Percentiles rank a stretch among this genome's conserved stretches.
Evolutionary conservation across 2,329 filamentous ascomycete genomes (phyloP).

Genomic region (Grosmannia penicillata): DNA sequence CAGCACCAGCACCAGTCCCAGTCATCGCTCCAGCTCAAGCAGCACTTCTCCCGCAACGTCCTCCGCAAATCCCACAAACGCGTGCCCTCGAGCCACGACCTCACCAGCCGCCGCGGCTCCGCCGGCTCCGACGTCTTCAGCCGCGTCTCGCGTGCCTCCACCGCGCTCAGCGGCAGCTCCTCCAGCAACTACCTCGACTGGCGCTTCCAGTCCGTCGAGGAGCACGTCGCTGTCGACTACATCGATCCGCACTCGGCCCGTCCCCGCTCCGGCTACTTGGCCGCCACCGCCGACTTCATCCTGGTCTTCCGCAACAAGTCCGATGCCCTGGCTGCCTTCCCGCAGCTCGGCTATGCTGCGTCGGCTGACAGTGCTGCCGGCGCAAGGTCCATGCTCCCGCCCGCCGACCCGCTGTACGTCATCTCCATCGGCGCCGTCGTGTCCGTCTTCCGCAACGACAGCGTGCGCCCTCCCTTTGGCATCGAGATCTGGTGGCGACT

Average conservation of each 20-base stretch:
- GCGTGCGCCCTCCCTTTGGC: constrained; percentile 31
- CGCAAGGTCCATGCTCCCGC: constrained; percentile 9
- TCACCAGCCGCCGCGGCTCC: constrained; percentile 15
- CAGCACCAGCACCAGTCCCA: no score
- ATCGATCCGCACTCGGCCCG: constrained; percentile 21
- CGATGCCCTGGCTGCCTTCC: constrained; percentile 31
- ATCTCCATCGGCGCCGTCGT: constrained; percentile 36
- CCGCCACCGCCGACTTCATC: constrained; percentile 34
- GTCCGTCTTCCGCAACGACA: constrained; percentile 36
- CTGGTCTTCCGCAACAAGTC: constrained; percentile 33
- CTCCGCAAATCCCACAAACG: constrained; percentile 10
- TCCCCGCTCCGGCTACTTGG: constrained; percentile 35
- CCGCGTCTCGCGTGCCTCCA: constrained; percentile 14
- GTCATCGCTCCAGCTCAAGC: constrained; percentile 3
- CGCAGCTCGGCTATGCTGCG: constrained; percentile 18
- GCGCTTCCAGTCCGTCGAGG: constrained; percentile 17
- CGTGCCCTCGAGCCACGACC: constrained; percentile 8
- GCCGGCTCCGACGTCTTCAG: constrained; percentile 15
- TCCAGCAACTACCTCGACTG: constrained; percentile 18
- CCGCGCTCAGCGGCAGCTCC: constrained; percentile 14
- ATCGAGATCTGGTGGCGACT: constrained; percentile 43
- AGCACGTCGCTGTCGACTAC: constrained; percentile 29
- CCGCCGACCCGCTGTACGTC: constrained; percentile 21
- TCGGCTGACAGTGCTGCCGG: constrained; percentile 8
- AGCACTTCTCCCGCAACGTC: constrained; percentile 9